Evolutionary conservation across 2,329 filamentous ascomycete genomes (phyloP), one percentile per base, ranked within the genome.

Genomic region (Phialophora expanda): DNA sequence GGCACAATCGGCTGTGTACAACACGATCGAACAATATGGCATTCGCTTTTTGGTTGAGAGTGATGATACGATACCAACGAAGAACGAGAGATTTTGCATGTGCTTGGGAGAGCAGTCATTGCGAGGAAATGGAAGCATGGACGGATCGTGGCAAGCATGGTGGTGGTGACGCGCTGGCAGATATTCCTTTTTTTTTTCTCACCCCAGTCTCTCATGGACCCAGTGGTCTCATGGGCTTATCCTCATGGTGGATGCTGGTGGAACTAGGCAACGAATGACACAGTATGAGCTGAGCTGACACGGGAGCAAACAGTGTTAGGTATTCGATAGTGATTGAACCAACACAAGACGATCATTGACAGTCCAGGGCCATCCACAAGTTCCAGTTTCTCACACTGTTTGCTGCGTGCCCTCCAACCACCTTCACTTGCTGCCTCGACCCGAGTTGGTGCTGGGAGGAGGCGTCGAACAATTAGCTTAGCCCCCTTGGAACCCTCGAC

Each of bases 1-100:
- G 67, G 65, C 63, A 51, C 48, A 51, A 60, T 64, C 62, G 67
- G 67, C 67, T 69, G 62, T 69, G 67, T 69, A 69, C 67, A 69
- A 67, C 67, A 69, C 48, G 58, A 61, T 61, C 58, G 58, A 61
- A 54, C 63, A 62, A 64, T 65, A 65, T 64, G 65, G 67, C 67
- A 63, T 67, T 69, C 60, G 56, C 55, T 62, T 66, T 65, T 67
- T 65, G 67, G 58, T 66, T 65, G 65, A 65, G 53, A 59, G 60
- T 62, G 67, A 69, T 54, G 62, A 69, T 63, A 68, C 63, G 65
- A 69, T 66, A 68, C 63, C 60, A 61, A 68, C 56, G 63, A 61
- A 62, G 24, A 64, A 62, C 54, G 58, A 54, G 30, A 54, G 41
- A 69, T 53, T 44, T 41, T 66, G 65, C 65, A 66, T 64, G 65